Evolutionary conservation across 768 basidiomycete genomes (phyloP).

Genomic region (Pulveroboletus sp.): DNA sequence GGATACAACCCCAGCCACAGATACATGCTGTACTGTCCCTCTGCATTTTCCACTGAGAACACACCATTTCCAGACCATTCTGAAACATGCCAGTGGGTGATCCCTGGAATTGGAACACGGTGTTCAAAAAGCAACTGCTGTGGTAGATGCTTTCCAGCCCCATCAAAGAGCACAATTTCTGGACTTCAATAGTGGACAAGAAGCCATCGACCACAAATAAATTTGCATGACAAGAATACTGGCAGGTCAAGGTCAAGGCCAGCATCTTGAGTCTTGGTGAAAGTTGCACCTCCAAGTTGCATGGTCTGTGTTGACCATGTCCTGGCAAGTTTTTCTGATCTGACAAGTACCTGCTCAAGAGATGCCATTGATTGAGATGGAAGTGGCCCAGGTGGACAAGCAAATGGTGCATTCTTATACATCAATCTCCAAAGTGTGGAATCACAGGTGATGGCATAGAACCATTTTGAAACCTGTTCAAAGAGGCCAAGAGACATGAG

Average conservation of each 20-base stretch:
- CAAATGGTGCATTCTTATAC: neutral
- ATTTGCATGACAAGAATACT: no score
- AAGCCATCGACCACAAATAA: slow-evolving; percentile 6
- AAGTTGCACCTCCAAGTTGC: neutral
- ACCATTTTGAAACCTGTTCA: neutral
- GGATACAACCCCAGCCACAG: neutral
- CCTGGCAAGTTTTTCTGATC: neutral
- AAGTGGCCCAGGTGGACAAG: neutral
- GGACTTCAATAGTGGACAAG: neutral
- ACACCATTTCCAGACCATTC: neutral
- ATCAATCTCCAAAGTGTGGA: neutral
- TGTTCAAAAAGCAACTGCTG: no score
- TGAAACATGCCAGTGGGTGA: neutral
- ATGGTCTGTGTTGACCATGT: neutral
- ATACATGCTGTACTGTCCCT: neutral
- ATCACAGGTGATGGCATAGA: neutral
- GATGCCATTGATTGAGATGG: neutral
- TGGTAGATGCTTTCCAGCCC: neutral
- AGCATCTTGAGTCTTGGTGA: no score
- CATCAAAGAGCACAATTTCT: neutral
- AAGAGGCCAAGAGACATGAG: no score
- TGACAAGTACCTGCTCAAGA: neutral
- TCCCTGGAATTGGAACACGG: no score
- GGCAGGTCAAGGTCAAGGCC: no score
- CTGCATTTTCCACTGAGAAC: neutral